phyloP scores from a whole-genome alignment of 2,329 filamentous ascomycete genomes.

The Fusarium nygamai region DNA sequence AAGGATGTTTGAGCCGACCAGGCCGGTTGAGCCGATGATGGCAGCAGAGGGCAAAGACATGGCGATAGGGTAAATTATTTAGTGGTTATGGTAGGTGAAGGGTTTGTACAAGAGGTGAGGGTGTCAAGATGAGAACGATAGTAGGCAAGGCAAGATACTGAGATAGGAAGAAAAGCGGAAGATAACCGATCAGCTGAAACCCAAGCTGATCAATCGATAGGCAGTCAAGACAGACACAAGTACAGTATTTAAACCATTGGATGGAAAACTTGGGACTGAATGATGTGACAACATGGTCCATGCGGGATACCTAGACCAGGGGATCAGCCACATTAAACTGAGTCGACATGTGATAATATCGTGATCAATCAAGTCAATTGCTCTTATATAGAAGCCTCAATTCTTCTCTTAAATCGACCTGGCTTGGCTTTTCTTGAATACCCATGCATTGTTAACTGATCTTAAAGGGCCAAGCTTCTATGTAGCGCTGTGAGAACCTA shows the following conservation, averaged over 20 bases:
- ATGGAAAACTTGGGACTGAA: background rate
- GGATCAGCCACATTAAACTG: slow-evolving; percentile 4
- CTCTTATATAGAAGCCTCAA: background rate
- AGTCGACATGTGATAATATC: background rate
- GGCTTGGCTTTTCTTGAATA: no score
- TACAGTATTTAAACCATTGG: background rate
- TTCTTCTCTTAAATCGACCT: background rate
- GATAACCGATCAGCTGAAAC: background rate
- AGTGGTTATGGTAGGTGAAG: background rate
- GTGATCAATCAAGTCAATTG: background rate
- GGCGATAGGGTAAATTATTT: background rate
- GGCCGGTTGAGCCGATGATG: slow-evolving; percentile 73
- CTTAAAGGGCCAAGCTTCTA: background rate
- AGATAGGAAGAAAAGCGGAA: background rate
- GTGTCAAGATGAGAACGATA: background rate
- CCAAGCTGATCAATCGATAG: background rate
- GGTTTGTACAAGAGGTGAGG: background rate
- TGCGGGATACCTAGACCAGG: background rate
- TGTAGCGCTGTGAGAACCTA: slow-evolving; percentile 19
- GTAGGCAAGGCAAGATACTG: background rate
- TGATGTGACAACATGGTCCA: slow-evolving; percentile 8
- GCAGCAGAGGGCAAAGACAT: slow-evolving; percentile 56
- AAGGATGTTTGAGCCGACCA: slow-evolving; percentile 80
- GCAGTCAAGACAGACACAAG: background rate
- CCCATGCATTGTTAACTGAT: background rate